Percentiles rank a stretch among this genome's conserved stretches.
Conservation (phyloP, 1,284 basidiomycete genomes). For the Ceratobasidium sp. region DNA sequence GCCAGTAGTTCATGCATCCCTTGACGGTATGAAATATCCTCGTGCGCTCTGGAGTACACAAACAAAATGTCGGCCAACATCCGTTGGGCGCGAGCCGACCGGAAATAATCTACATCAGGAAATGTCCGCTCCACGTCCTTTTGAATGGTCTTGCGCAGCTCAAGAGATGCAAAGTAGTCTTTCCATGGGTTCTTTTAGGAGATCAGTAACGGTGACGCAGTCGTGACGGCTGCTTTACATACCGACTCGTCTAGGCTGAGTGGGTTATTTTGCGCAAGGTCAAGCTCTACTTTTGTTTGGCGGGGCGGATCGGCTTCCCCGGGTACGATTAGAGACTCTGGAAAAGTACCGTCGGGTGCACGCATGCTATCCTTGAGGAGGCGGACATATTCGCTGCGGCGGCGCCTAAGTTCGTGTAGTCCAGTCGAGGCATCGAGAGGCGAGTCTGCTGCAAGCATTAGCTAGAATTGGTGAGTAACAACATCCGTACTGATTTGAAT, state of each 20-base stretch:
- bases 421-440: slow-evolving; percentile 4
- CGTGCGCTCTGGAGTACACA: slow-evolving; percentile 75
- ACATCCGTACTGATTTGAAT: neutral
- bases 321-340: slow-evolving; percentile 65
- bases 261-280: slow-evolving; percentile 80
- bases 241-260: slow-evolving; percentile 82
- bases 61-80: slow-evolving; percentile 85
- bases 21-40: slow-evolving; percentile 85
- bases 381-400: slow-evolving; percentile 44
- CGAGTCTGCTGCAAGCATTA: slow-evolving; percentile 17
- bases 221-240: slow-evolving; percentile 44
- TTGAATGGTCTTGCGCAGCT: slow-evolving; percentile 81
- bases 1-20: slow-evolving; percentile 96
- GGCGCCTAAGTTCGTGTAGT: slow-evolving; percentile 33
- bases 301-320: slow-evolving; percentile 53
- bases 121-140: slow-evolving; percentile 96
- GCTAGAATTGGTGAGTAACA: slow-evolving; percentile 6
- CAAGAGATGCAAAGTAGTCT: slow-evolving; percentile 85
- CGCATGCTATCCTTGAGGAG: slow-evolving; percentile 62
- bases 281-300: slow-evolving; percentile 49
- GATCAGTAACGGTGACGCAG: slow-evolving; percentile 33
- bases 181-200: slow-evolving; percentile 82
- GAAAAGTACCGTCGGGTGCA: slow-evolving; percentile 78
- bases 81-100: slow-evolving; percentile 70
- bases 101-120: slow-evolving; percentile 88